A percentile compares a stretch with the other conserved stretches of the same genome.
Evolutionary conservation across 2,329 filamentous ascomycete species (phyloP).

Genomic region (Cercospora sesami): DNA sequence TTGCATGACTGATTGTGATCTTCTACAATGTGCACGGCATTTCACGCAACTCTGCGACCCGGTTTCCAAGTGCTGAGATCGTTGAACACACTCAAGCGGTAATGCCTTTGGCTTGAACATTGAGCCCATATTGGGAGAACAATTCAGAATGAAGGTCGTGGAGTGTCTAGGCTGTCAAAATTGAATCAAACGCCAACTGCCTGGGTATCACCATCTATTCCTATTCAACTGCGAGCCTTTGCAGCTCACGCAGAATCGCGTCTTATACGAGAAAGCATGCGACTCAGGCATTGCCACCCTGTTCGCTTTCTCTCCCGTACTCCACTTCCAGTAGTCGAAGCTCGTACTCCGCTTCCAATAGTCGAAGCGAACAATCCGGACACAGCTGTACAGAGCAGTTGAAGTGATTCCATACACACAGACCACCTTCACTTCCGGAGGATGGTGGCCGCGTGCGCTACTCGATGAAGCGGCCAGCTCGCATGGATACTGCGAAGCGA

Average conservation of each 20-base stretch:
- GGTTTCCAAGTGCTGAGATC: too few species aligned
- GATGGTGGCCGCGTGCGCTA: neutral
- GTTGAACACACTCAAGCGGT: neutral
- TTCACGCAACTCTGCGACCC: neutral
- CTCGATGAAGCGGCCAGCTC: neutral
- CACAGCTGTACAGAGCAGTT: neutral
- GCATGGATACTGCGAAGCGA: neutral
- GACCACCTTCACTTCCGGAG: neutral
- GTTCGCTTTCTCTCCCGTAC: neutral
- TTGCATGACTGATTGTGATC: neutral
- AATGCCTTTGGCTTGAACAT: neutral
- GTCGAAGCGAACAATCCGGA: neutral
- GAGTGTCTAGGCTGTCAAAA: neutral
- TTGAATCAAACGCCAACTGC: neutral
- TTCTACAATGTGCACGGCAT: neutral
- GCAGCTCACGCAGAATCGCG: neutral
- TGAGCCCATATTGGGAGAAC: neutral
- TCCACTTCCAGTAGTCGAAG: neutral
- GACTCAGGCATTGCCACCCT: neutral
- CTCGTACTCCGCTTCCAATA: neutral
- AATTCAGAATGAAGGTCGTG: neutral
- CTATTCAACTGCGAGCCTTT: neutral
- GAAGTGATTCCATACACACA: neutral
- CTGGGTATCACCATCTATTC: neutral
- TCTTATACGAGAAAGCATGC: neutral